Percentiles rank a stretch among this genome's conserved stretches.
phyloP scores from a whole-genome alignment of 192 early-diverging fungal genomes.

The Jimgerdemannia flammicorona region DNA sequence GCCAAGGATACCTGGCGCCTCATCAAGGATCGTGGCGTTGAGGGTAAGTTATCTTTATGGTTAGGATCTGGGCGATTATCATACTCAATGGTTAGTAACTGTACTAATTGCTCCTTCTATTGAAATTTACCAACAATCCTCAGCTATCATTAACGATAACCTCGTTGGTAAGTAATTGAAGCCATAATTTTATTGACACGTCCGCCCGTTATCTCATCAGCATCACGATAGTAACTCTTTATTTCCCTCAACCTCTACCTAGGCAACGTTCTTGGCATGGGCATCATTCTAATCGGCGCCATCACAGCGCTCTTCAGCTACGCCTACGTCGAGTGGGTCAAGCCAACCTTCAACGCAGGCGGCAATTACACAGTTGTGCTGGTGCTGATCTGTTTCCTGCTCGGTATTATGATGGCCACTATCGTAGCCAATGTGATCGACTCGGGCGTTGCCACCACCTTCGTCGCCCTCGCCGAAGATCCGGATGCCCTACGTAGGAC shows the following conservation, averaged over 20 bases:
- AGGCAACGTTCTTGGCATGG: constrained; percentile 17
- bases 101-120: neutral
- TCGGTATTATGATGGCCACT: constrained; percentile 79
- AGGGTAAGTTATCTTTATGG: constrained; percentile 11
- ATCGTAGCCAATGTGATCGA: constrained; percentile 77
- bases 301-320: constrained; percentile 40
- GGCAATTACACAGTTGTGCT: constrained; percentile 38
- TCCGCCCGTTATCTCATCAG: constrained; percentile 29
- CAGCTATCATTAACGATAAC: constrained; percentile 80
- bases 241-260: no score
- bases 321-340: constrained; percentile 30
- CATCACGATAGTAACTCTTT: neutral
- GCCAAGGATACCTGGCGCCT: constrained; percentile 88
- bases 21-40: constrained; percentile 72
- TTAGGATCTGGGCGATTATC: neutral
- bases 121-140: neutral
- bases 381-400: constrained; percentile 65
- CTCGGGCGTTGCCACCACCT: constrained; percentile 82
- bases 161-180: constrained; percentile 27
- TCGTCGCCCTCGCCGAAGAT: constrained; percentile 89
- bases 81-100: neutral
- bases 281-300: constrained; percentile 38
- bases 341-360: constrained; percentile 20
- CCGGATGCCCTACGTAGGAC: constrained; percentile 57
- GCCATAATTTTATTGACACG: constrained; percentile 79